Evolutionary conservation across 257 asterid species (phyloP).

Genomic region (Scutellaria barbata): DNA sequence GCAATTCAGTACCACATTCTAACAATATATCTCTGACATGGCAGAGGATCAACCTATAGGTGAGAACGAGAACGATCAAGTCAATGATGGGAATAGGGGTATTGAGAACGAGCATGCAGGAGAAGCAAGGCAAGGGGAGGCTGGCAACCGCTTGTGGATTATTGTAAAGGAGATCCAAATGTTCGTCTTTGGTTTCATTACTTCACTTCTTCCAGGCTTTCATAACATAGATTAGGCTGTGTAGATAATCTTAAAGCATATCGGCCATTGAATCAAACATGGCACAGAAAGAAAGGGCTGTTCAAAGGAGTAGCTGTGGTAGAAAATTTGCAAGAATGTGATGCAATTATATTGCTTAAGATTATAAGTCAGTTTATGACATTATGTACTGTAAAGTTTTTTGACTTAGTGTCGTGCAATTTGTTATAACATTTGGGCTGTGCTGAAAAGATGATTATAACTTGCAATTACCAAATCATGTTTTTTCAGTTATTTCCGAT

Average conservation of each 20-base stretch:
- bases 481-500: background rate
- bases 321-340: background rate
- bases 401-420: conserved; percentile 5
- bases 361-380: background rate
- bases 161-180: conserved; percentile 83
- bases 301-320: background rate
- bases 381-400: conserved; percentile 11
- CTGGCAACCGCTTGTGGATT: conserved; percentile 74
- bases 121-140: conserved; percentile 57
- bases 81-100: conserved; percentile 51
- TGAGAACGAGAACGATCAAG: conserved; percentile 59
- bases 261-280: conserved; percentile 6
- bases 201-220: conserved; percentile 94
- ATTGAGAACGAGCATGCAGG: conserved; percentile 52
- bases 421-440: conserved; percentile 1
- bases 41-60: conserved; percentile 62
- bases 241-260: conserved; percentile 26
- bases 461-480: background rate
- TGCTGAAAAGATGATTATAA: background rate
- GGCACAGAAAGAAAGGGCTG: background rate
- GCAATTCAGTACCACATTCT: background rate
- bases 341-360: background rate
- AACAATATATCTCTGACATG: conserved; percentile 15
- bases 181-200: conserved; percentile 90
- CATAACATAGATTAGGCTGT: conserved; percentile 74